phyloP scores from a whole-genome alignment of 2,329 filamentous ascomycete species.

The Aurifilum marmelostoma region DNA sequence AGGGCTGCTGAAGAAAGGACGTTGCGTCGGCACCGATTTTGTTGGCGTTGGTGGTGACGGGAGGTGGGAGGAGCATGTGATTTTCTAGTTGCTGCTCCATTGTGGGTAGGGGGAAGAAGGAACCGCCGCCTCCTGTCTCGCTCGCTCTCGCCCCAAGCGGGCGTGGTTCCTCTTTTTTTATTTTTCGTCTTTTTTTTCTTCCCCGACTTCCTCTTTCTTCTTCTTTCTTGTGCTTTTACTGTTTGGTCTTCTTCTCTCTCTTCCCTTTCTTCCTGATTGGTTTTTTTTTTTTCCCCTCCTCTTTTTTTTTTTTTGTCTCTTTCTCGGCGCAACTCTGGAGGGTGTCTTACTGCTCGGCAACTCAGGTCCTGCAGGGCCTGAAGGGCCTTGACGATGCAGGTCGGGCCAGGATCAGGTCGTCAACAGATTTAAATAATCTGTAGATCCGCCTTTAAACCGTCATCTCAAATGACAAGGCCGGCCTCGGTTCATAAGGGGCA shows the following conservation, averaged over 20 bases:
- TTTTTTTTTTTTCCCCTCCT: neutral
- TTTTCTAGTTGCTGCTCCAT: constrained; percentile 40
- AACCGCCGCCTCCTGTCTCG: constrained; percentile 16
- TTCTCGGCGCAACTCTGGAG: neutral
- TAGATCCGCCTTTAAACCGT: constrained; percentile 10
- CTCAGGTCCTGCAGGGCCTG: constrained; percentile 13
- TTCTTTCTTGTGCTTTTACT: neutral
- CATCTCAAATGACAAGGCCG: constrained; percentile 21
- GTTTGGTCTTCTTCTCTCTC: neutral
- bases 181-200: neutral
- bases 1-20: constrained; percentile 5
- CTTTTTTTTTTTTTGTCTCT: neutral
- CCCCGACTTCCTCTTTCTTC: neutral
- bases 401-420: constrained; percentile 21
- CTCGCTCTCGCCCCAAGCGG: neutral
- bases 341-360: constrained; percentile 11
- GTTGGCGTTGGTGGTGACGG: constrained; percentile 27
- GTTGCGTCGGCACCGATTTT: constrained; percentile 8
- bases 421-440: constrained; percentile 1
- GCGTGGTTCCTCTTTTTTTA: constrained; percentile 12
- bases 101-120: constrained; percentile 1
- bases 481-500: constrained; percentile 10
- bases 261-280: neutral
- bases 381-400: constrained; percentile 13
- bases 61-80: constrained; percentile 49